A percentile compares a stretch with the other conserved stretches of the same genome.
These are phyloP conservation scores for Graphilbum ipis-grandicollis DNA, from an alignment of 2,329 filamentous ascomycete species.

Conservation along the genomic window DNA sequence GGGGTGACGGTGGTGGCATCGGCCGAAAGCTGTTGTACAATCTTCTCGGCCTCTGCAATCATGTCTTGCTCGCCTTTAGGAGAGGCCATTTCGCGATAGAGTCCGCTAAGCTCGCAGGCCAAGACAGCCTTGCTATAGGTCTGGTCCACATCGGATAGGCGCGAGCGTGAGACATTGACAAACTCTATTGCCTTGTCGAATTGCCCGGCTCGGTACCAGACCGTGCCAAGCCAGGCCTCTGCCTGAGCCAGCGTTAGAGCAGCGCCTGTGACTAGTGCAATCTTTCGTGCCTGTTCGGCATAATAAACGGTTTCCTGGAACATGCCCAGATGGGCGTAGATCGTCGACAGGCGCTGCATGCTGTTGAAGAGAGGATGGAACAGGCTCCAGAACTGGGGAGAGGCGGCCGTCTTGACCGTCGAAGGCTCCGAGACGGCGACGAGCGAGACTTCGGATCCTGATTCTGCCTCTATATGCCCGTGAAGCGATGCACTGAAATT, in stretches of 20 bases:
- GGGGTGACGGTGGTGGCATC: no score
- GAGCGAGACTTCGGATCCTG: neutral
- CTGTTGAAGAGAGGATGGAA: conserved; percentile 56
- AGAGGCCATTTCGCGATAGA: conserved; percentile 33
- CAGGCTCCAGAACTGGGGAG: conserved; percentile 61
- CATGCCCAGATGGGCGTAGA: conserved; percentile 73
- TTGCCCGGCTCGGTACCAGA: conserved; percentile 40
- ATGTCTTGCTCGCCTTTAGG: conserved; percentile 24
- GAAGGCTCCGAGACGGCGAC: neutral
- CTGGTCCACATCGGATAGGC: conserved; percentile 28
- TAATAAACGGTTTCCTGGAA: conserved; percentile 82
- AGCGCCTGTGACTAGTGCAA: conserved; percentile 52
- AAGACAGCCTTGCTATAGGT: conserved; percentile 27
- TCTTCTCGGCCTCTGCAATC: conserved; percentile 30
- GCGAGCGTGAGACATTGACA: conserved; percentile 33
- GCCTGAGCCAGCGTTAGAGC: conserved; percentile 38
- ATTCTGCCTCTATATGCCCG: neutral
- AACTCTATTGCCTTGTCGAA: conserved; percentile 38
- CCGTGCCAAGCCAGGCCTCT: conserved; percentile 33
- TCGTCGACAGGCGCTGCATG: conserved; percentile 53
- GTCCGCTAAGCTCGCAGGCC: conserved; percentile 36
- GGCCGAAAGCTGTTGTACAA: no score
- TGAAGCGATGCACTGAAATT: neutral
- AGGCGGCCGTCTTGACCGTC: conserved; percentile 5
- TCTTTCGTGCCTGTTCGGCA: conserved; percentile 63